Evolutionary conservation across 306 rosid species (phyloP).

Genomic region (Prosopis cineraria): DNA sequence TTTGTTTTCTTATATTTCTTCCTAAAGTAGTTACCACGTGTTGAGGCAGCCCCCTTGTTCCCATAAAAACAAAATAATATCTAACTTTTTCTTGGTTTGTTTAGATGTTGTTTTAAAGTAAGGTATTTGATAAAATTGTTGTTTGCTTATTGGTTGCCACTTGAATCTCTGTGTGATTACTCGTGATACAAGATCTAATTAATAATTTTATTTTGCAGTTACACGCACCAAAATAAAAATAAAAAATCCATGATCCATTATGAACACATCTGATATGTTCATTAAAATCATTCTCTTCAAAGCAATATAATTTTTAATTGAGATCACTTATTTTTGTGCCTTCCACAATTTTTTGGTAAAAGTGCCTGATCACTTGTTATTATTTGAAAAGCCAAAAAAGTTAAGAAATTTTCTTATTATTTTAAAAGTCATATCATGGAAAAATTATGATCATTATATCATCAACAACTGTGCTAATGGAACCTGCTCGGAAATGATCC

Average conservation of each 20-base stretch:
- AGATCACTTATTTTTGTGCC: background rate
- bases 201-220: slow-evolving; percentile 25
- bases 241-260: background rate
- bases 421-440: background rate
- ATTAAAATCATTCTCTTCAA: background rate
- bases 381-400: background rate
- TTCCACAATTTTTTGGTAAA: background rate
- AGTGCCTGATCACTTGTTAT: background rate
- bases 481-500: background rate
- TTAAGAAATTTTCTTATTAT: background rate
- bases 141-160: slow-evolving; percentile 30
- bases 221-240: background rate
- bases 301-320: background rate
- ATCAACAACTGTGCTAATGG: background rate
- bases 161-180: slow-evolving; percentile 9
- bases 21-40: background rate
- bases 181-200: slow-evolving; percentile 26
- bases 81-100: slow-evolving; percentile 34
- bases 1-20: background rate
- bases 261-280: background rate
- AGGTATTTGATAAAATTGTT: slow-evolving; percentile 28
- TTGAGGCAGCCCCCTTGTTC: background rate
- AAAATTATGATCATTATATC: background rate
- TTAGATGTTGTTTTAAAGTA: slow-evolving; percentile 43
- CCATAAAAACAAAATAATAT: background rate